phyloP scores from a whole-genome alignment of 306 rosid genomes.

The Fragaria nilgerrensis region DNA sequence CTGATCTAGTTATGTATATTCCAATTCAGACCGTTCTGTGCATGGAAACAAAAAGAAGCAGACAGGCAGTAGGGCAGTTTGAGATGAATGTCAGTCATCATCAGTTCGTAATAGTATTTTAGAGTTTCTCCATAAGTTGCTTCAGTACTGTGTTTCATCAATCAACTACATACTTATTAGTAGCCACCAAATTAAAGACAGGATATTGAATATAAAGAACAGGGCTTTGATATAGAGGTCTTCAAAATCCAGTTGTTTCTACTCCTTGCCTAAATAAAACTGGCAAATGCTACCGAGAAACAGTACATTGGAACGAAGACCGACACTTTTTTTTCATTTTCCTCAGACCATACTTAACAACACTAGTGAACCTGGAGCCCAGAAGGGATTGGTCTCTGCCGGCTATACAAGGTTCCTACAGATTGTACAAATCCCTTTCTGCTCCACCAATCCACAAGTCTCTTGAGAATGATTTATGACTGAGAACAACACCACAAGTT shows the following conservation, averaged over 20 bases:
- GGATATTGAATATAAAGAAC: neutral
- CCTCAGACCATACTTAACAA: neutral
- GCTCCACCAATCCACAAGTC: neutral
- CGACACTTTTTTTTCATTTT: neutral
- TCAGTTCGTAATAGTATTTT: neutral
- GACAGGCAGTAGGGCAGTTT: neutral
- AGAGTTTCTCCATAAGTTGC: neutral
- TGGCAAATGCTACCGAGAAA: conserved; percentile 38
- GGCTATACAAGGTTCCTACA: conserved; percentile 9
- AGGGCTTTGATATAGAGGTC: neutral
- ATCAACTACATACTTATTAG: neutral
- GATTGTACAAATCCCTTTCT: neutral
- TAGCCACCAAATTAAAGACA: neutral
- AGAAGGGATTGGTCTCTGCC: neutral
- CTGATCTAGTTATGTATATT: neutral
- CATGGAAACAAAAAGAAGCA: neutral
- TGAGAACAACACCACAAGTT: conserved; percentile 44
- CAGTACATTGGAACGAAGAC: neutral
- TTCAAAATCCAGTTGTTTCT: neutral
- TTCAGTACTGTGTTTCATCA: neutral
- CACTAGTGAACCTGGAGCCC: neutral
- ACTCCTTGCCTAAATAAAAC: conserved; percentile 24
- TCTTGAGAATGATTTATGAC: conserved; percentile 15
- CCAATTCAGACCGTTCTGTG: neutral
- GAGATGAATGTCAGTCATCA: no score